Evolutionary conservation across 345 rosid genomes (phyloP), one percentile per base, ranked within the genome.

Genomic region (Salix exigua): DNA sequence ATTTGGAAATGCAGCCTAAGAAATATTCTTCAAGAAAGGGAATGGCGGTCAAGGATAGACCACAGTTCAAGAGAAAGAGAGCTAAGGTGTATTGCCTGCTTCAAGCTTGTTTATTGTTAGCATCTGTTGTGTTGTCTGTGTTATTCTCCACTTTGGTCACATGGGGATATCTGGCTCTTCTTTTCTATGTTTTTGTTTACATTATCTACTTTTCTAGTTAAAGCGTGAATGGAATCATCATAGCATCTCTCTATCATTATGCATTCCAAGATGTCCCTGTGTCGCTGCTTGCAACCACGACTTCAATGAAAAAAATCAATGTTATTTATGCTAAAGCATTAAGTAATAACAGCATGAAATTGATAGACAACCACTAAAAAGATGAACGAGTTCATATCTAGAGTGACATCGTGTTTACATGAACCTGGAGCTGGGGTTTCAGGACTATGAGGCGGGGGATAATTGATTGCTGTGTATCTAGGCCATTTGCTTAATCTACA

Each of bases 51-150:
- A 91, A 88, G 61, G 98, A 94, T 77, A 87, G 77, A 77, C 88
- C 90, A 81, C 95, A 88, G 75, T 92, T 92, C 79, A 94, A 96
- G 85, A 86, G 97, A 79, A 94, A 90, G 50, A 88, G 55, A 82
- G 93, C 95, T 18, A 96, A 92, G 97, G 96, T 90, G 73, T 65
- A 72, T 63, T 19, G 33, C 35, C 28, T 4, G 37, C 44, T 28
- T 23, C 17, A 58, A n/a, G 51, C 46, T 16, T 16, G 50, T 66
- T 66, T 66, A 31, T 28, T 19, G 10, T 6, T 7, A 28, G 37
- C 23, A 7, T 31, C 25, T 55, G 9, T 55, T 21, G 10, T 55
- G 61, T 0, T 55, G 11, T 21, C 8, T 55, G 26, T 55, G 61
- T 55, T n/a, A 55, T 21, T 55, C 26, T 55, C 61, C 61, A 55